Evolutionary conservation across 345 rosid genomes (phyloP).

Genomic region (Xanthoceras sorbifolium): DNA sequence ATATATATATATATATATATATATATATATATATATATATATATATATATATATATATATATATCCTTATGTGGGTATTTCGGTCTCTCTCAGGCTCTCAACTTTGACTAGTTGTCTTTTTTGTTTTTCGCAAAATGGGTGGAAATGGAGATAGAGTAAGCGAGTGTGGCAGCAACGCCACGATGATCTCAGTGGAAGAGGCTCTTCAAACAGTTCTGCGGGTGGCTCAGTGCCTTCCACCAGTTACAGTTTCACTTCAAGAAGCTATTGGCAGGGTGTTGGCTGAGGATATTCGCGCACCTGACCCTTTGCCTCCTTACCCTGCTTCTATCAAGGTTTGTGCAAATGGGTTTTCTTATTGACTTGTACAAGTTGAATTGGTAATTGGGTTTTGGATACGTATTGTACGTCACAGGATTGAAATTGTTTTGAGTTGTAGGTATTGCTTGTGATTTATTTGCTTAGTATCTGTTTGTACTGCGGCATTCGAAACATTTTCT

Average conservation of each 20-base stretch:
- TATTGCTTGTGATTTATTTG: not conserved
- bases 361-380: not conserved
- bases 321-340: slow-evolving; percentile 85
- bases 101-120: too few relatives aligned
- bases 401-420: too few relatives aligned
- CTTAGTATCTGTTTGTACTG: not conserved
- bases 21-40: too few relatives aligned
- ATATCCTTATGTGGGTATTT: too few relatives aligned
- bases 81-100: too few relatives aligned
- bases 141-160: slow-evolving; percentile 23
- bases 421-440: too few relatives aligned
- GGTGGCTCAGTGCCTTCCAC: slow-evolving; percentile 61
- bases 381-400: not conserved
- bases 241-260: slow-evolving; percentile 50
- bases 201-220: slow-evolving; percentile 62
- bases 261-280: slow-evolving; percentile 81
- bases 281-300: slow-evolving; percentile 80
- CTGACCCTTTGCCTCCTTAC: slow-evolving; percentile 93
- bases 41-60: too few relatives aligned
- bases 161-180: slow-evolving; percentile 17
- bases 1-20: too few relatives aligned
- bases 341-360: not conserved
- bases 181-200: slow-evolving; percentile 64
- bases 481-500: not conserved
- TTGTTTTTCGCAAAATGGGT: slow-evolving; percentile 25